These are phyloP conservation scores for Oldenlandia corymbosa DNA, from an alignment of 257 asterid genomes.

Conservation along the genomic window DNA sequence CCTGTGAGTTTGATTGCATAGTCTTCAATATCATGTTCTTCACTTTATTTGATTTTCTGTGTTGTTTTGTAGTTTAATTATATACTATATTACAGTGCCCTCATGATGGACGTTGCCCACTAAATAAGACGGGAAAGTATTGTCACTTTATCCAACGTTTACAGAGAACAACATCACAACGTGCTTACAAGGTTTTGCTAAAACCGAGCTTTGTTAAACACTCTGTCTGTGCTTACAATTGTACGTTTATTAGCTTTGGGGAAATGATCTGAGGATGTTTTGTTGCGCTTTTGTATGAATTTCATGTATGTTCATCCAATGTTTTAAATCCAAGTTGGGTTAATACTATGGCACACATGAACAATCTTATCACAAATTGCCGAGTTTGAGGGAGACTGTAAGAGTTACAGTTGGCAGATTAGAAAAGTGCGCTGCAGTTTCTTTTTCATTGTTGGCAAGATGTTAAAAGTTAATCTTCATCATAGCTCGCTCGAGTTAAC, in stretches of 20 bases:
- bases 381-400: no score
- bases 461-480: neutral
- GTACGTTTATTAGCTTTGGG: neutral
- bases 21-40: constrained; percentile 5
- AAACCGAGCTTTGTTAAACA: neutral
- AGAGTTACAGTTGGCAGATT: neutral
- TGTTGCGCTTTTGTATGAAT: neutral
- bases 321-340: neutral
- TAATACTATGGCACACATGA: neutral
- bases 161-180: constrained; percentile 89
- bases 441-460: neutral
- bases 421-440: neutral
- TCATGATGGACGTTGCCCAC: constrained; percentile 92
- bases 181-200: constrained; percentile 66
- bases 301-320: neutral
- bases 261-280: neutral
- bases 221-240: neutral
- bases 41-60: neutral
- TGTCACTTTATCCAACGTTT: constrained; percentile 96
- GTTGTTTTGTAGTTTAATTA: neutral
- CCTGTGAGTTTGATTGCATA: constrained; percentile 45
- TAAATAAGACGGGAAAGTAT: constrained; percentile 71
- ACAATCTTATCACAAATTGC: no score
- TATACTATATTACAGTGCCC: constrained; percentile 61
- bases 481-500: neutral